Evolutionary conservation across 139 green algal genomes (phyloP), one percentile per base, ranked within the genome.

Genomic region (Chlorella ohadii): DNA sequence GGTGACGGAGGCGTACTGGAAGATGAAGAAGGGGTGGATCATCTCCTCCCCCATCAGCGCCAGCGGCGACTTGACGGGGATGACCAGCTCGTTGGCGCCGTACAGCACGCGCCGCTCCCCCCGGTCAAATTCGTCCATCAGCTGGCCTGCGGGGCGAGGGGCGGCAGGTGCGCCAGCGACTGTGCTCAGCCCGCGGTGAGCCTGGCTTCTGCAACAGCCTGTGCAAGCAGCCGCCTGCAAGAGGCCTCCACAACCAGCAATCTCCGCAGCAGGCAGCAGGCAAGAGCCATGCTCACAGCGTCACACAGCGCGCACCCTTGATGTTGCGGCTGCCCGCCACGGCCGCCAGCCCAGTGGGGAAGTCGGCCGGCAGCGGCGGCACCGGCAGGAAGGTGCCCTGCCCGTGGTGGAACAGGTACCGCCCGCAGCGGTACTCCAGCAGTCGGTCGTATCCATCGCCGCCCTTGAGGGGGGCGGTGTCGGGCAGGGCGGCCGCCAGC

Each of bases 21-120:
- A 88, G 36, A 88, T 72, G 73, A 84, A 88, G 75, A 88, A 88
- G 25, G 84, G 84, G 67, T 88, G 84, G 36, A 88, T 72, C 84
- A 85, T 85, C 38, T 88, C 84, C 73, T 86, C 77, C 25, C 13
- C 47, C 65, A 88, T 73, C 81, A 88, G 84, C 56, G 59, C 67
- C 34, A 57, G 59, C 61, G 72, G 34, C 22, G 36, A 66, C 57
- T 75, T 82, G 25, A 85, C 78, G 19, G 84, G 84, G 38, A 88
- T 80, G 63, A 63, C 57, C 55, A 88, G 66, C 81, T 88, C 84
- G 55, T 88, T 88, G 34, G 64, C 36, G 55, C 84, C 84, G 38
- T 86, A 88, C 74, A 88, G 78, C 65, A 39, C 28, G 38, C 65
- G 66, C 19, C 68, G 66, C 56, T 85, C 78, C 13, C 27, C 31